Evolutionary conservation across 352 stramenopile species (phyloP).

Genomic region (Phytophthora vignae): DNA sequence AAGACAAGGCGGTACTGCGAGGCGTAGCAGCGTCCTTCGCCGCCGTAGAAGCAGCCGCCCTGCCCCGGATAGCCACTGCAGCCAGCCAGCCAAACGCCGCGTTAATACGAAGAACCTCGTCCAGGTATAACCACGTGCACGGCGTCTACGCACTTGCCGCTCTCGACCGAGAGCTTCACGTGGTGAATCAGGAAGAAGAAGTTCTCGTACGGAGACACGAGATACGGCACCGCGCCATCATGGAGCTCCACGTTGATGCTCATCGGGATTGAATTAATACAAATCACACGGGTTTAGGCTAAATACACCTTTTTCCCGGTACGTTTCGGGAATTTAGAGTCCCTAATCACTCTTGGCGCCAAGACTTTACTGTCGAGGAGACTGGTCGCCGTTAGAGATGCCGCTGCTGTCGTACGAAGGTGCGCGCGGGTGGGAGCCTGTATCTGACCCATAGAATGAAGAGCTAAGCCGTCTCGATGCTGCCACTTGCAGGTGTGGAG

Average conservation of each 20-base stretch:
- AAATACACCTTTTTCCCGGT: background rate
- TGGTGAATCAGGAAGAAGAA: conserved; percentile 82
- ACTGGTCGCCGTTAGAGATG: conserved; percentile 39
- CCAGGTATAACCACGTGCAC: background rate
- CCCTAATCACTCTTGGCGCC: too few relatives aligned
- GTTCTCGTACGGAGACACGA: conserved; percentile 82
- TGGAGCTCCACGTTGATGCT: conserved; percentile 84
- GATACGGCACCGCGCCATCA: conserved; percentile 62
- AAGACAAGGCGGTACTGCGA: conserved; percentile 85
- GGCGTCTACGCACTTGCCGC: conserved; percentile 64
- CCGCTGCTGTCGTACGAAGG: conserved; percentile 80
- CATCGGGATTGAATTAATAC: conserved; percentile 42
- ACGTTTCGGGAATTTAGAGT: background rate
- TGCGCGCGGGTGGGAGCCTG: conserved; percentile 14
- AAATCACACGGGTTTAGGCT: background rate
- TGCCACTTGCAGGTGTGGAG: conserved; percentile 55
- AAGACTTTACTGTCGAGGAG: background rate
- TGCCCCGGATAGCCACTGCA: conserved; percentile 81
- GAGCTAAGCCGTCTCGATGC: background rate
- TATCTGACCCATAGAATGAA: background rate
- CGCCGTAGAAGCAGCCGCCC: conserved; percentile 82
- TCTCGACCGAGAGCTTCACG: conserved; percentile 81
- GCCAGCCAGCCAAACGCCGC: background rate
- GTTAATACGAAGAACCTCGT: too few relatives aligned
- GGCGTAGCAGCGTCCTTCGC: conserved; percentile 72